These are phyloP conservation scores for Cadophora sp. DNA, from an alignment of 2,329 filamentous ascomycete genomes.

Conservation along the genomic window DNA sequence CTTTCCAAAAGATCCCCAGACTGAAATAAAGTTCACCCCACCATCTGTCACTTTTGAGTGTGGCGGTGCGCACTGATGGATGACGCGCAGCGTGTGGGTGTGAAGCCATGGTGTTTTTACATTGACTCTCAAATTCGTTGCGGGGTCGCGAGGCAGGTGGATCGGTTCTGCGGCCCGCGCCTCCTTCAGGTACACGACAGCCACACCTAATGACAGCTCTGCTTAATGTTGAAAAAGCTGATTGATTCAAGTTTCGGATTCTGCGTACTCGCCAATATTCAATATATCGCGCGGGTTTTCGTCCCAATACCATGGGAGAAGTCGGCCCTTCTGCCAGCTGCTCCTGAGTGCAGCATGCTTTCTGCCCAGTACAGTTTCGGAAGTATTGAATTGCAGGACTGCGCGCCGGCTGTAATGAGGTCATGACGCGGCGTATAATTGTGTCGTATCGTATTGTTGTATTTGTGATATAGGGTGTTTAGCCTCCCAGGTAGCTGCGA, in stretches of 20 bases:
- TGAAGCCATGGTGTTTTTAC: not conserved
- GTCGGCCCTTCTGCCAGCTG: constrained; percentile 9
- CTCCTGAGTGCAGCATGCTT: not conserved
- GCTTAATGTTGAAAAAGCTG: not conserved
- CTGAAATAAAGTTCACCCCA: not conserved
- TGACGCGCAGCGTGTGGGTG: constrained; percentile 6
- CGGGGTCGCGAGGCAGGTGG: constrained; percentile 7
- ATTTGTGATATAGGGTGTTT: not conserved
- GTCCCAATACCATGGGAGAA: constrained; percentile 2
- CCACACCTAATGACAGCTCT: constrained; percentile 7
- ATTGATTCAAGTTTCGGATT: not conserved
- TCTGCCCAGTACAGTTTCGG: not conserved
- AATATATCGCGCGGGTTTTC: constrained; percentile 10
- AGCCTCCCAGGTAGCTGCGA: constrained; percentile 60
- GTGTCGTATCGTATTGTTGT: not conserved
- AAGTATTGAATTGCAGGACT: not conserved
- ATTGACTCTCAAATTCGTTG: constrained; percentile 12
- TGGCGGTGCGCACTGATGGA: not conserved
- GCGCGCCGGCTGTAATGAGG: not conserved
- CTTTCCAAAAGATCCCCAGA: not conserved
- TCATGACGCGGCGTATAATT: not conserved
- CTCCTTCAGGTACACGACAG: constrained; percentile 12
- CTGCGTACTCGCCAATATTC: not conserved
- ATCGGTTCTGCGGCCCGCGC: constrained; percentile 5
- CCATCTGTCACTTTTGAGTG: constrained; percentile 1